A percentile compares a stretch with the other conserved stretches of the same genome.
Evolutionary conservation across 768 basidiomycete genomes (phyloP).

Genomic region (Tylopilus subfusipes): DNA sequence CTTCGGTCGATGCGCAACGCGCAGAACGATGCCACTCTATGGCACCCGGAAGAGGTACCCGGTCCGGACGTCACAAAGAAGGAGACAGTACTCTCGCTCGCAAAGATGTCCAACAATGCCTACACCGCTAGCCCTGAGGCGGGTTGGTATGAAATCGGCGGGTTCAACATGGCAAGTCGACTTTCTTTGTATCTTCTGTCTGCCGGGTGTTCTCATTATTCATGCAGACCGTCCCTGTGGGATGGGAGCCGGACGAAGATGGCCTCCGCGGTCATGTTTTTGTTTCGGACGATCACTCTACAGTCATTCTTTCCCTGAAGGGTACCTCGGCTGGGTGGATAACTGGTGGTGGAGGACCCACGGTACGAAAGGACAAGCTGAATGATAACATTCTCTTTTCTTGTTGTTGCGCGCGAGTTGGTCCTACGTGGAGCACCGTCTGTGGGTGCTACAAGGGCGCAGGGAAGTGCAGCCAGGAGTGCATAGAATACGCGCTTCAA

Average conservation of each 20-base stretch:
- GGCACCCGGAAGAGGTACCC: constrained; percentile 61
- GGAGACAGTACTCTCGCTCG: constrained; percentile 69
- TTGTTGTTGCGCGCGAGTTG: constrained; percentile 95
- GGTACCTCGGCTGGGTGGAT: constrained; percentile 80
- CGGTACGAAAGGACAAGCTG: constrained; percentile 82
- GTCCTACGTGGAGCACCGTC: constrained; percentile 89
- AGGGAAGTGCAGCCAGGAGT: constrained; percentile 75
- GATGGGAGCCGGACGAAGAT: constrained; percentile 88
- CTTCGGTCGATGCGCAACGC: constrained; percentile 36
- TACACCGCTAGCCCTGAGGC: constrained; percentile 53
- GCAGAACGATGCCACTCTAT: constrained; percentile 44
- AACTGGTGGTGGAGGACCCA: constrained; percentile 75
- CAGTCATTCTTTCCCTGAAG: constrained; percentile 85
- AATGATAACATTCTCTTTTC: constrained; percentile 97
- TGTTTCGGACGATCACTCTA: constrained; percentile 76
- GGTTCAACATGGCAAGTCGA: constrained; percentile 57
- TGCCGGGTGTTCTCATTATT: not conserved
- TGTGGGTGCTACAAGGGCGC: constrained; percentile 80
- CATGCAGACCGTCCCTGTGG: constrained; percentile 65
- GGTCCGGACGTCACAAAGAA: constrained; percentile 73
- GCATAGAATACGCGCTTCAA: constrained; percentile 72
- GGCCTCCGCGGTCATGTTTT: constrained; percentile 92
- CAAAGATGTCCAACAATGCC: constrained; percentile 88
- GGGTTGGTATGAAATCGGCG: constrained; percentile 70
- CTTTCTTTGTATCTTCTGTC: not conserved